Percentiles rank a stretch among this genome's conserved stretches.
Conservation (phyloP, 257 asterid species). For the Forsythia suspensa region DNA sequence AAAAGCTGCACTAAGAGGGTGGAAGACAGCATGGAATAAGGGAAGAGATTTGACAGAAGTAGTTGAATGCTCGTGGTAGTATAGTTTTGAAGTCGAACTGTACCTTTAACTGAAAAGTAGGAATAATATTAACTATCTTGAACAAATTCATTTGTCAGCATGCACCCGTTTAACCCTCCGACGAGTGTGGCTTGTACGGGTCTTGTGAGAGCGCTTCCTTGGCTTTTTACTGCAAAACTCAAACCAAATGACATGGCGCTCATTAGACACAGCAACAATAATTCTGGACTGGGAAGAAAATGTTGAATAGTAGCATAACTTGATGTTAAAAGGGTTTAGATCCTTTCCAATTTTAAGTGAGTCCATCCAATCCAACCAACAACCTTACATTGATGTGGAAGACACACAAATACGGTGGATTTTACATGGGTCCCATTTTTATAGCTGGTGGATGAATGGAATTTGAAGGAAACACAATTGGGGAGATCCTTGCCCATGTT, state of each 20-base stretch:
- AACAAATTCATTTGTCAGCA: slow-evolving; percentile 24
- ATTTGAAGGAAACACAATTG: too few relatives aligned
- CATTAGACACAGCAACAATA: neutral
- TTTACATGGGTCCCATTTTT: neutral
- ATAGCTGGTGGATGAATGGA: neutral
- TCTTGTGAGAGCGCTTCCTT: slow-evolving; percentile 31
- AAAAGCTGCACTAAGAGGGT: neutral
- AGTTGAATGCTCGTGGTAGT: neutral
- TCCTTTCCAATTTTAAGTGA: neutral
- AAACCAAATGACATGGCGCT: neutral
- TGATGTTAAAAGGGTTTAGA: neutral
- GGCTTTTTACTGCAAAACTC: slow-evolving; percentile 35
- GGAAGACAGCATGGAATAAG: neutral
- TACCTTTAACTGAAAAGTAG: slow-evolving; percentile 19
- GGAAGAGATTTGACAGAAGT: neutral
- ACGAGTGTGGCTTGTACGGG: slow-evolving; percentile 35
- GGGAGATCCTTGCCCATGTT: neutral
- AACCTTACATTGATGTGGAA: neutral
- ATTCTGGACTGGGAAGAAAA: too few relatives aligned
- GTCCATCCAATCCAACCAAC: neutral
- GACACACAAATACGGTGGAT: neutral
- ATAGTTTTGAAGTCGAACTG: neutral
- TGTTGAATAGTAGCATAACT: neutral
- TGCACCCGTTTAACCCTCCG: slow-evolving; percentile 35
- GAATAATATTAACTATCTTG: neutral